Evolutionary conservation across 148 eudicot genomes (phyloP).

Genomic region (Salicornia ramosissima): DNA sequence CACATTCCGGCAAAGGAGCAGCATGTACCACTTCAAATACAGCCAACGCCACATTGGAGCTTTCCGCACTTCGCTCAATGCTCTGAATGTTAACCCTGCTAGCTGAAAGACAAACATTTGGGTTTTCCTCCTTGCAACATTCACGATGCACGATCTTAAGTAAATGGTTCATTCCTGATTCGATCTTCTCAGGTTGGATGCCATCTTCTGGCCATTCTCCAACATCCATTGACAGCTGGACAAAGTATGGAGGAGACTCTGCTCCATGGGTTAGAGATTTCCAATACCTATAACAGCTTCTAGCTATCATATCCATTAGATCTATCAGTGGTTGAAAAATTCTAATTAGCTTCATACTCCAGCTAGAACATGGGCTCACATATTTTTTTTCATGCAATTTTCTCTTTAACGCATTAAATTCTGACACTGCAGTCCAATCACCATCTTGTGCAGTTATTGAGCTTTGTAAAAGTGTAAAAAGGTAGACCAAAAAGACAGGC

Average conservation of each 20-base stretch:
- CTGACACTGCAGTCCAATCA: conserved; percentile 64
- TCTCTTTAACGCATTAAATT: conserved; percentile 35
- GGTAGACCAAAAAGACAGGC: conserved; percentile 80
- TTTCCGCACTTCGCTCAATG: conserved; percentile 78
- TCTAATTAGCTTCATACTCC: conserved; percentile 43
- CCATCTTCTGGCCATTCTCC: conserved; percentile 94
- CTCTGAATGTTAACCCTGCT: conserved; percentile 89
- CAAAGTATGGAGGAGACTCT: conserved; percentile 94
- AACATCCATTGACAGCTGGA: conserved; percentile 89
- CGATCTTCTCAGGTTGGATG: conserved; percentile 90
- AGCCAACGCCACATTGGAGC: conserved; percentile 70
- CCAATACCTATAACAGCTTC: conserved; percentile 66
- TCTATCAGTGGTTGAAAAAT: conserved; percentile 40
- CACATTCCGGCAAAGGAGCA: conserved; percentile 56
- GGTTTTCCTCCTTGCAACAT: conserved; percentile 56
- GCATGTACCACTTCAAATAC: conserved; percentile 95
- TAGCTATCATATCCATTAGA: conserved; percentile 42
- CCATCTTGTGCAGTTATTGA: conserved; percentile 93
- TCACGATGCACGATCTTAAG: conserved; percentile 70
- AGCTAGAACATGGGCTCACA: conserved; percentile 37
- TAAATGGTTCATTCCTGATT: conserved; percentile 71
- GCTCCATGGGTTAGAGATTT: conserved; percentile 86
- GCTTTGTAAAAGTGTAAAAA: conserved; percentile 92
- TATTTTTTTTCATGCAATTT: conserved; percentile 32
- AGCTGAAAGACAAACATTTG: conserved; percentile 51